phyloP scores from a whole-genome alignment of 306 rosid genomes.

The Citrullus mucosospermus region DNA sequence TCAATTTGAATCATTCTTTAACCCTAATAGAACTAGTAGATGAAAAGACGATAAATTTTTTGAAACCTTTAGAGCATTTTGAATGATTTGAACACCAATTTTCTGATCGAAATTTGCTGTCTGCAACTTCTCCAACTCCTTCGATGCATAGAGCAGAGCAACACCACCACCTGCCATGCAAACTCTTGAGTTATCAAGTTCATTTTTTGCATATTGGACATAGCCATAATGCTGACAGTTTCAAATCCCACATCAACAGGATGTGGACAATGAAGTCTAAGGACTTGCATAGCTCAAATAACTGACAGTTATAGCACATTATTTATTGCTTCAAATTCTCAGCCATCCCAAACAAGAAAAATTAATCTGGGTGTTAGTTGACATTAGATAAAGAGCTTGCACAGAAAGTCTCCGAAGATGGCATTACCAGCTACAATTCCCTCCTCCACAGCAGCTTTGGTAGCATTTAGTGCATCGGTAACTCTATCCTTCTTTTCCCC shows the following conservation, averaged over 20 bases:
- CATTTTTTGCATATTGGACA: not conserved
- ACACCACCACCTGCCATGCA: constrained; percentile 37
- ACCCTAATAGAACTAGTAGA: not conserved
- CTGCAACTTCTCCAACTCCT: constrained; percentile 30
- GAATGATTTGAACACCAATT: constrained; percentile 46
- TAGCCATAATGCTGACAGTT: not conserved
- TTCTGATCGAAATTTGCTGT: constrained; percentile 45
- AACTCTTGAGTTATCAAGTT: not conserved
- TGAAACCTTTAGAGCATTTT: constrained; percentile 40
- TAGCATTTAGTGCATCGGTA: constrained; percentile 44
- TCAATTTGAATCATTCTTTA: not conserved
- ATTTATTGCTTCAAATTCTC: not conserved
- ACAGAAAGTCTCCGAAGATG: not conserved
- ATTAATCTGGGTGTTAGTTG: not conserved
- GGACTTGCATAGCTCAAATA: not conserved
- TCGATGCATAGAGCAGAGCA: constrained; percentile 43
- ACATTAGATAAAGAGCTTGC: not conserved
- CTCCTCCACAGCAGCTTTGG: constrained; percentile 52
- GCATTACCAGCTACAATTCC: constrained; percentile 36
- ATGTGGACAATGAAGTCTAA: not conserved
- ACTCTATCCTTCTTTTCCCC: constrained; percentile 47
- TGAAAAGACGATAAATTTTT: not conserved
- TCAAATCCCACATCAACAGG: not conserved
- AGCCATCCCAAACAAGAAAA: not conserved
- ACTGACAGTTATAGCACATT: not conserved